Conservation (phyloP, 2,329 filamentous ascomycete species). For the Coleophoma crateriformis region DNA sequence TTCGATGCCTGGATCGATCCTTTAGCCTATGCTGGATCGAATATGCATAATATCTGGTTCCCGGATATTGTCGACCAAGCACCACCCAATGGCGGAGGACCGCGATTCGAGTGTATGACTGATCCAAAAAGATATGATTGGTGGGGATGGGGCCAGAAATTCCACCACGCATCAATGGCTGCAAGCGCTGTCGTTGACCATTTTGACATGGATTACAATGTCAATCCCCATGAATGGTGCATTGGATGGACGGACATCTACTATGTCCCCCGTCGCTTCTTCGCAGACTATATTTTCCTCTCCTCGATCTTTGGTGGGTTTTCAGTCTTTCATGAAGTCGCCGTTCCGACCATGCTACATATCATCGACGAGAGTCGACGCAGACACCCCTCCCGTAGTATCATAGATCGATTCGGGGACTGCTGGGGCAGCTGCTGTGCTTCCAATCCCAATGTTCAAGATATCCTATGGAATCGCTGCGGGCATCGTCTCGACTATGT, state of each 20-base stretch:
- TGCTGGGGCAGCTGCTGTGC: conserved; percentile 3
- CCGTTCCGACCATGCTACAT: conserved; percentile 26
- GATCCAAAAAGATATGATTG: background rate
- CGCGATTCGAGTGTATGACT: conserved; percentile 6
- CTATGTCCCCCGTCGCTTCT: conserved; percentile 27
- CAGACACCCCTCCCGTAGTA: background rate
- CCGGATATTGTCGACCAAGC: conserved; percentile 14
- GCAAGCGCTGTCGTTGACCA: conserved; percentile 12
- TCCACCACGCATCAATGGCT: conserved; percentile 5
- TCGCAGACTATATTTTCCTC: conserved; percentile 25
- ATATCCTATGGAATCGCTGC: conserved; percentile 1
- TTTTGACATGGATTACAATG: conserved; percentile 18
- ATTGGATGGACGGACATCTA: conserved; percentile 29
- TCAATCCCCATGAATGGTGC: conserved; percentile 21
- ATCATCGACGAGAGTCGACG: conserved; percentile 24
- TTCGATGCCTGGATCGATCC: conserved; percentile 30
- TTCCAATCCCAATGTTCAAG: background rate
- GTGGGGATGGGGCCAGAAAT: background rate
- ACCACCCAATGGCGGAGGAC: conserved; percentile 5
- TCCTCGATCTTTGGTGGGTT: conserved; percentile 17
- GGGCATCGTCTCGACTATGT: conserved; percentile 2
- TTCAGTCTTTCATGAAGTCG: conserved; percentile 25
- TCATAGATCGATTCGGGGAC: conserved; percentile 1
- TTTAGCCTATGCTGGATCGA: conserved; percentile 19
- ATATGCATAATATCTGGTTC: conserved; percentile 24